Percentiles rank a stretch among this genome's conserved stretches.
Evolutionary conservation across 345 rosid species (phyloP).

Genomic region (Euphorbia lathyris): DNA sequence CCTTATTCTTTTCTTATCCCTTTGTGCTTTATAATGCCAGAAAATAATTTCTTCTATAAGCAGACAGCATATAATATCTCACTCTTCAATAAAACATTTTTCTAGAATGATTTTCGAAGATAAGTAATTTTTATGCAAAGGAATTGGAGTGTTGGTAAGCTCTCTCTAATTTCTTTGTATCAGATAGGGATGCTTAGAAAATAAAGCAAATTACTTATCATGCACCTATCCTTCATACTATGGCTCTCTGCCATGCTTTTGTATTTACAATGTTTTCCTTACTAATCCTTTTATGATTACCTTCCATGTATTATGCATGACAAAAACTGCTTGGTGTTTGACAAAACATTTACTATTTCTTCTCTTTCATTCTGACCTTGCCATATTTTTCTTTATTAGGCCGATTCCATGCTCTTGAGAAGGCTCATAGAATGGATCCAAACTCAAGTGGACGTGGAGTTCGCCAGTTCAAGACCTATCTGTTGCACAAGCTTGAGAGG

Average conservation of each 20-base stretch:
- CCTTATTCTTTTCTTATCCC: too few relatives aligned
- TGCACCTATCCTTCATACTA: not conserved
- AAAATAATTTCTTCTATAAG: too few relatives aligned
- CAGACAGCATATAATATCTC: not conserved
- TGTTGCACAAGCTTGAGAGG: slow-evolving; percentile 75
- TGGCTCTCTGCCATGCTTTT: not conserved
- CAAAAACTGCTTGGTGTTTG: not conserved
- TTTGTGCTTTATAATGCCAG: too few relatives aligned
- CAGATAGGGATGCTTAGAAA: not conserved
- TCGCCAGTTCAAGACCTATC: slow-evolving; percentile 88
- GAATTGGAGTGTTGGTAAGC: not conserved
- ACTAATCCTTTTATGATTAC: not conserved
- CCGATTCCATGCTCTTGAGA: slow-evolving; percentile 91
- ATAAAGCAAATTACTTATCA: not conserved
- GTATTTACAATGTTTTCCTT: not conserved
- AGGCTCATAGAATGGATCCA: slow-evolving; percentile 72
- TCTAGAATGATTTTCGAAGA: too few relatives aligned
- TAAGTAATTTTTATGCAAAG: too few relatives aligned
- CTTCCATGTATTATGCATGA: not conserved
- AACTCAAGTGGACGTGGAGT: slow-evolving; percentile 73
- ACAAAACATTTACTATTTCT: not conserved
- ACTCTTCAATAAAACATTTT: not conserved
- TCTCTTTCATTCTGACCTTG: not conserved
- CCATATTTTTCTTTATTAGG: slow-evolving; percentile 41
- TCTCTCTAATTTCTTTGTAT: not conserved